These are phyloP conservation scores for Arctium lappa DNA, from an alignment of 129 eudicot genomes.

Conservation along the genomic window DNA sequence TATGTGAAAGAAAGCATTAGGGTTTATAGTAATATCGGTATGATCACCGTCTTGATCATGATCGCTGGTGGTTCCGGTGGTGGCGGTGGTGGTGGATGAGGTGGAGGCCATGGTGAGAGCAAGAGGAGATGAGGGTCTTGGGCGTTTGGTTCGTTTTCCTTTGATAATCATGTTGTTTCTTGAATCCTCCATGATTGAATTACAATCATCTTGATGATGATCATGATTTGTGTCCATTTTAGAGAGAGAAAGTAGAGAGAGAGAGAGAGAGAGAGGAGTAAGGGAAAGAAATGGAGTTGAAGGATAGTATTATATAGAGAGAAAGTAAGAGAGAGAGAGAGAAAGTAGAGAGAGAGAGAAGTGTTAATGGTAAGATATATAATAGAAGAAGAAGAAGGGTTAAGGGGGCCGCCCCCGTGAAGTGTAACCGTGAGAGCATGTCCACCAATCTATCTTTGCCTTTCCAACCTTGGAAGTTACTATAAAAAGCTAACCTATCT, in stretches of 20 bases:
- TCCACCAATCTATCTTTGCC: slow-evolving; percentile 39
- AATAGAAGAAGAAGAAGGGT: background rate
- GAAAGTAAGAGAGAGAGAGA: slow-evolving; percentile 1
- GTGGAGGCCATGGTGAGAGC: slow-evolving; percentile 55
- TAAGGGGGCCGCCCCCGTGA: slow-evolving; percentile 40
- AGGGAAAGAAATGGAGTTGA: slow-evolving; percentile 23
- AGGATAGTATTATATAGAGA: slow-evolving; percentile 24
- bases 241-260: slow-evolving; percentile 25
- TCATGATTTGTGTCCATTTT: slow-evolving; percentile 38
- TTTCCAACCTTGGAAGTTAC: slow-evolving; percentile 57
- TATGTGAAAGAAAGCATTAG: slow-evolving; percentile 15
- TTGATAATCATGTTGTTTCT: slow-evolving; percentile 39
- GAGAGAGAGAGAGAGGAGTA: slow-evolving; percentile 12
- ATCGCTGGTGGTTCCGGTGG: background rate
- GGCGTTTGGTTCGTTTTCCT: slow-evolving; percentile 71
- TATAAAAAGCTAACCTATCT: slow-evolving; percentile 27
- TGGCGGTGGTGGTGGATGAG: slow-evolving; percentile 27
- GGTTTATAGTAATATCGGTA: background rate
- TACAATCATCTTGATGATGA: slow-evolving; percentile 26
- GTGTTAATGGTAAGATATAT: background rate
- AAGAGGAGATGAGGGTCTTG: slow-evolving; percentile 47
- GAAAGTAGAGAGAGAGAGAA: slow-evolving; percentile 2
- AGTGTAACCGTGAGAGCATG: slow-evolving; percentile 37
- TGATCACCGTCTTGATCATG: slow-evolving; percentile 7
- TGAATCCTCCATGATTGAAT: slow-evolving; percentile 25